A percentile compares a stretch with the other conserved stretches of the same genome.
These are phyloP conservation scores for Malus fusca DNA, from an alignment of 306 rosid species.

Conservation along the genomic window DNA sequence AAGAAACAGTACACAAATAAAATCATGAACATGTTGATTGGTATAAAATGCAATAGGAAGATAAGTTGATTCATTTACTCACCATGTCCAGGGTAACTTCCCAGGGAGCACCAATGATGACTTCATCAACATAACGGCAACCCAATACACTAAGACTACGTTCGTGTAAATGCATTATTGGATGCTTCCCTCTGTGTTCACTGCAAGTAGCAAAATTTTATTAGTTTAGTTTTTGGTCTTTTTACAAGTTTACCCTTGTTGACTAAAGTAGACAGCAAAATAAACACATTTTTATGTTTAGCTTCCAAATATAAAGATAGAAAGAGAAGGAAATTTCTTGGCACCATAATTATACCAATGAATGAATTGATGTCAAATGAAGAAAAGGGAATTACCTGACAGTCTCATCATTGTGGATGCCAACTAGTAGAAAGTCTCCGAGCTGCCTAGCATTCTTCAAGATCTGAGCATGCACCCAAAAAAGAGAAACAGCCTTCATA, in stretches of 20 bases:
- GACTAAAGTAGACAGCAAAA: not conserved
- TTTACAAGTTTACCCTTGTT: not conserved
- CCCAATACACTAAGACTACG: conserved; percentile 96
- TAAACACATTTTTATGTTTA: not conserved
- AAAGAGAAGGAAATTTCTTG: not conserved
- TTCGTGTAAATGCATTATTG: conserved; percentile 92
- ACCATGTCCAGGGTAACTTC: conserved; percentile 91
- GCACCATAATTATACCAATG: not conserved
- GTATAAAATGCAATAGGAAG: not conserved
- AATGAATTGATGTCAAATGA: conserved; percentile 5
- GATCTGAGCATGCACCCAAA: conserved; percentile 40
- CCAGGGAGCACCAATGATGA: conserved; percentile 97
- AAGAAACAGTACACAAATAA: not conserved
- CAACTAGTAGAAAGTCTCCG: conserved; percentile 94
- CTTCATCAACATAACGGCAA: conserved; percentile 90
- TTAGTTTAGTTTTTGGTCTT: not conserved
- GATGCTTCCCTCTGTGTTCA: conserved; percentile 66
- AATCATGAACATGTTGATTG: not conserved
- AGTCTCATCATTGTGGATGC: conserved; percentile 69
- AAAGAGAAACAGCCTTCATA: conserved; percentile 12
- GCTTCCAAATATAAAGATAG: not conserved
- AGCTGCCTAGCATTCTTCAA: conserved; percentile 85
- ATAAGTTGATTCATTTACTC: conserved; percentile 10
- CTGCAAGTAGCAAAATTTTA: conserved; percentile 41
- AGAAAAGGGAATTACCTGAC: conserved; percentile 55